These are phyloP conservation scores for Lathyrus oleraceus DNA, from an alignment of 306 rosid genomes.

Conservation along the genomic window DNA sequence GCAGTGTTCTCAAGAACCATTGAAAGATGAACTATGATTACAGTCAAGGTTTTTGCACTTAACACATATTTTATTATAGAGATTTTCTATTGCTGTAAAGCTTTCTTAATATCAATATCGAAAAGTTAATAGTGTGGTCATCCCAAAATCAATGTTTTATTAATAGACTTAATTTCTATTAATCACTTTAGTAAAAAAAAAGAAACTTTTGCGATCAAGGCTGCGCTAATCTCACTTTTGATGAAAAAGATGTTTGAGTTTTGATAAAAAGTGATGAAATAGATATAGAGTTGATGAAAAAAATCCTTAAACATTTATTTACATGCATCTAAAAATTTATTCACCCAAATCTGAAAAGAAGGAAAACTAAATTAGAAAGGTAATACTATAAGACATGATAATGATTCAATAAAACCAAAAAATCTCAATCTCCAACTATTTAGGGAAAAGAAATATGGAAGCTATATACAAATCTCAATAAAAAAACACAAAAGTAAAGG, in stretches of 20 bases:
- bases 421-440: background rate
- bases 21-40: conserved; percentile 69
- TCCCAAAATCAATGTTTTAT: too few relatives aligned
- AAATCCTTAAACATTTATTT: background rate
- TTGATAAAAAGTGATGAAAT: too few relatives aligned
- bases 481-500: background rate
- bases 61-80: conserved; percentile 9
- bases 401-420: background rate
- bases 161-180: too few relatives aligned
- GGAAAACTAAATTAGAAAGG: background rate
- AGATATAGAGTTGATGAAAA: background rate
- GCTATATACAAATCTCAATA: conserved; percentile 21
- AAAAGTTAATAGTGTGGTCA: too few relatives aligned
- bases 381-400: background rate
- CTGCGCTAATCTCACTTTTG: background rate
- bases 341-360: background rate
- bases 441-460: conserved; percentile 16
- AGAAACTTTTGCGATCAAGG: too few relatives aligned
- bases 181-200: too few relatives aligned
- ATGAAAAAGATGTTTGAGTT: background rate
- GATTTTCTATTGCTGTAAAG: conserved; percentile 6
- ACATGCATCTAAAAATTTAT: background rate
- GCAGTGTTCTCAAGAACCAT: conserved; percentile 55
- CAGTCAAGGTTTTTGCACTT: conserved; percentile 22
- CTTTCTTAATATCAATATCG: conserved; percentile 6